Percentiles rank a stretch among this genome's conserved stretches.
Evolutionary conservation across 2,329 filamentous ascomycete genomes (phyloP).

Genomic region (Dothideomycetes sp.): DNA sequence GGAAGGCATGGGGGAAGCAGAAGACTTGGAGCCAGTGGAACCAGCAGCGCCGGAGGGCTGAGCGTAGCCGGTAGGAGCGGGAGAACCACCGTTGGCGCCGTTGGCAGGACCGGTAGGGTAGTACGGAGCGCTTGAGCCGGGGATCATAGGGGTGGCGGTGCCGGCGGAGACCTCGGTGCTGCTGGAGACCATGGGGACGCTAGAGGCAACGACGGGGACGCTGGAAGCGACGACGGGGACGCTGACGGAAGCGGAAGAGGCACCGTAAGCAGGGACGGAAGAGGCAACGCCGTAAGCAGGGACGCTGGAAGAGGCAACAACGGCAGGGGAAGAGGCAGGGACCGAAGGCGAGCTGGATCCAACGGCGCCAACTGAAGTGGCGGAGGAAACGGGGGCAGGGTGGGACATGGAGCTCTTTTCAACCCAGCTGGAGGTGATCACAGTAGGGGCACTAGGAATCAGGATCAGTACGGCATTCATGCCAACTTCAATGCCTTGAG

Average conservation of each 20-base stretch:
- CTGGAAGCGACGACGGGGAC: neutral
- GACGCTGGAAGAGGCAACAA: neutral
- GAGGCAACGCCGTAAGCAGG: too few relatives aligned
- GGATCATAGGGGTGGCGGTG: constrained; percentile 1
- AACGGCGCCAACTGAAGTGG: too few relatives aligned
- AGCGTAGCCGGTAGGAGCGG: neutral
- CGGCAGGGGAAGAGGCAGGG: too few relatives aligned
- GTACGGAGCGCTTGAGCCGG: constrained; percentile 2
- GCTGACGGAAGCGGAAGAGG: neutral
- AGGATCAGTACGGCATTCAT: too few relatives aligned
- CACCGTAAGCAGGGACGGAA: neutral
- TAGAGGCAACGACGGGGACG: neutral
- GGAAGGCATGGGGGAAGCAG: neutral
- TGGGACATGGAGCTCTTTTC: neutral
- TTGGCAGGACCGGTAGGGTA: neutral
- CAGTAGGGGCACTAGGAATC: neutral
- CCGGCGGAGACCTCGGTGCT: neutral
- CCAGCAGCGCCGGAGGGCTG: constrained; percentile 1
- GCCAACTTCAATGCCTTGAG: too few relatives aligned
- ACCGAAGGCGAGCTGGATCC: too few relatives aligned
- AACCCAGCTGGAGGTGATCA: constrained; percentile 1
- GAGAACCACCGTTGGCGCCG: neutral
- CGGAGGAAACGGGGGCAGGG: constrained; percentile 4
- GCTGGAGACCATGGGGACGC: neutral
- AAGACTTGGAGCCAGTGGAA: neutral